Evolutionary conservation across 2,329 filamentous ascomycete species (phyloP).

Genomic region (Nemania serpens): DNA sequence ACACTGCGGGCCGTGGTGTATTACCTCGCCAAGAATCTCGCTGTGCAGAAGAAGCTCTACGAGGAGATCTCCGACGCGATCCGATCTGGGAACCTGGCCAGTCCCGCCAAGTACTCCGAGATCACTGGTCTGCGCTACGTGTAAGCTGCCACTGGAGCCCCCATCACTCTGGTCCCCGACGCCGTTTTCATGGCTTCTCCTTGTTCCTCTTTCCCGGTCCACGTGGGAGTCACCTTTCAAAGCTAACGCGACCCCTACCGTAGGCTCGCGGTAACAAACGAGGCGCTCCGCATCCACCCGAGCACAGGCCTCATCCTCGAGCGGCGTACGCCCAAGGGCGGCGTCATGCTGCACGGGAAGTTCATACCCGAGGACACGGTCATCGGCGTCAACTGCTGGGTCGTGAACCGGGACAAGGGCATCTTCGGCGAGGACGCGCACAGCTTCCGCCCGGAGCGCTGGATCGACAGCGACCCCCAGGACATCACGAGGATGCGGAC

Average conservation of each 20-base stretch:
- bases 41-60: conserved; percentile 14
- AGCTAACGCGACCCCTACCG: background rate
- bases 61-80: conserved; percentile 9
- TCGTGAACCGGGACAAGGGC: conserved; percentile 59
- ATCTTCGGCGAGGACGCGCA: conserved; percentile 63
- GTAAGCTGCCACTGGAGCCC: conserved; percentile 5
- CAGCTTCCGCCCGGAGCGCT: conserved; percentile 61
- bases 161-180: background rate
- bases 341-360: conserved; percentile 52
- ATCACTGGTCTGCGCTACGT: conserved; percentile 14
- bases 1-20: conserved; percentile 21
- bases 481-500: conserved; percentile 11
- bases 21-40: conserved; percentile 17
- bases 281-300: conserved; percentile 50
- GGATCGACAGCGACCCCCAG: conserved; percentile 37
- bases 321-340: conserved; percentile 61
- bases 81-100: background rate
- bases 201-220: background rate
- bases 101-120: conserved; percentile 14
- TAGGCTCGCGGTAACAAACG: conserved; percentile 16
- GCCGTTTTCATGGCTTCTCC: background rate
- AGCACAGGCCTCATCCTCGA: conserved; percentile 64
- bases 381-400: conserved; percentile 65
- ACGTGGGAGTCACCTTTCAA: background rate
- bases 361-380: conserved; percentile 47